phyloP scores from a whole-genome alignment of 257 asterid species.

The Penstemon eatonii region DNA sequence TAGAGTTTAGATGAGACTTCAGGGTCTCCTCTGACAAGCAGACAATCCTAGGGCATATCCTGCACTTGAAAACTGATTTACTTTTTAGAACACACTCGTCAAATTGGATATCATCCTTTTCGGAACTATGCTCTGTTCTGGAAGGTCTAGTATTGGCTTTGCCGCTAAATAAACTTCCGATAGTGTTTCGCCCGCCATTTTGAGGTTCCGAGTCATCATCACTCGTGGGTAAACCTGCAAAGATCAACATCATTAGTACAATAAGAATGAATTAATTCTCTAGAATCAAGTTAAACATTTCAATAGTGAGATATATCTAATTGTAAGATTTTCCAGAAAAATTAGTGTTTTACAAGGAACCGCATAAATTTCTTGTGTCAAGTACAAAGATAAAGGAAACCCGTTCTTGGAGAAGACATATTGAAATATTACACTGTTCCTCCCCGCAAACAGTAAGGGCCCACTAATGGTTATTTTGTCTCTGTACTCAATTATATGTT shows the following conservation, averaged over 20 bases:
- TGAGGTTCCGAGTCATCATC: constrained; percentile 59
- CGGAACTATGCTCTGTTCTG: constrained; percentile 31
- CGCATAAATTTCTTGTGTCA: not conserved
- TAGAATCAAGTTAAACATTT: constrained; percentile 5
- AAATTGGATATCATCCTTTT: constrained; percentile 35
- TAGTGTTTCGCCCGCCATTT: constrained; percentile 31
- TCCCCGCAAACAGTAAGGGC: constrained; percentile 6
- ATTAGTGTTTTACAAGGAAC: not conserved
- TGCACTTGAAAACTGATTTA: constrained; percentile 93
- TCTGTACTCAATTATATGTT: not conserved
- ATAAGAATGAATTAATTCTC: constrained; percentile 11
- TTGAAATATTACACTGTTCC: not conserved
- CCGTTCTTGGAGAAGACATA: not conserved
- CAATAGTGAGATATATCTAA: not conserved
- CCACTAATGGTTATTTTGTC: not conserved
- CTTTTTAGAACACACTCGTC: constrained; percentile 54
- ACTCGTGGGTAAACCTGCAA: constrained; percentile 68
- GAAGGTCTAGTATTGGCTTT: constrained; percentile 35
- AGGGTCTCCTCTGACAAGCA: constrained; percentile 78
- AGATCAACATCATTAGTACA: constrained; percentile 18
- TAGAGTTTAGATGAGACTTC: constrained; percentile 78
- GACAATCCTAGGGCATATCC: constrained; percentile 84
- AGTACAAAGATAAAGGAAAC: not conserved
- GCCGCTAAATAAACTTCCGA: constrained; percentile 35
- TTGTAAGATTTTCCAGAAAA: not conserved